phyloP scores from a whole-genome alignment of 2,329 filamentous ascomycete genomes.

The Aspergillus spinulosporus region DNA sequence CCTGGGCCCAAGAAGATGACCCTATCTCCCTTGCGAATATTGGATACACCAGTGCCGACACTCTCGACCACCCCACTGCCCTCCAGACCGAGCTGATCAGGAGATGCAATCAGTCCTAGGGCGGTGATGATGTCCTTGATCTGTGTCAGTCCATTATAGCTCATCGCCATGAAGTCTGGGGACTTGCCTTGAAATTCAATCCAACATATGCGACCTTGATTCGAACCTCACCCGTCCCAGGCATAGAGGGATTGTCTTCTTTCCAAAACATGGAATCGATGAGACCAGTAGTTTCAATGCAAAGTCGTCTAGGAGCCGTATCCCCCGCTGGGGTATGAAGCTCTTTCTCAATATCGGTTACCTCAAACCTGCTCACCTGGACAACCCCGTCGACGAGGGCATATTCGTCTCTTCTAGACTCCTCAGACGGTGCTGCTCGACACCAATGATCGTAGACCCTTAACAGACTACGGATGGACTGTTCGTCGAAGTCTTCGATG shows the following conservation, averaged over 20 bases:
- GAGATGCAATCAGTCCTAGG: slow-evolving; percentile 39
- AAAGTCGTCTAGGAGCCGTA: neutral
- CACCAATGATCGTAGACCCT: neutral
- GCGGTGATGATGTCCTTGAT: slow-evolving; percentile 17
- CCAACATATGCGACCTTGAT: slow-evolving; percentile 23
- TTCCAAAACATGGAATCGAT: slow-evolving; percentile 16
- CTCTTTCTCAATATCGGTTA: neutral
- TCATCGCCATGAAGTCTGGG: neutral
- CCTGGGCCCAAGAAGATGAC: slow-evolving; percentile 22
- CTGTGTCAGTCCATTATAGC: neutral
- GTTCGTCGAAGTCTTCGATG: slow-evolving; percentile 18
- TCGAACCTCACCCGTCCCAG: slow-evolving; percentile 19
- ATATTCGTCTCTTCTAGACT: neutral
- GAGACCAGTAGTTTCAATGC: slow-evolving; percentile 3
- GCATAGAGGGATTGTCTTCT: neutral
- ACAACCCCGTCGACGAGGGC: neutral
- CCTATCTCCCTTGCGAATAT: slow-evolving; percentile 10
- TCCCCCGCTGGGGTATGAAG: neutral
- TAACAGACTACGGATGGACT: neutral
- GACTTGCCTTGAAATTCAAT: slow-evolving; percentile 17
- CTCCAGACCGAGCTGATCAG: slow-evolving; percentile 17
- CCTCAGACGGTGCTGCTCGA: neutral
- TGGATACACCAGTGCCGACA: slow-evolving; percentile 11
- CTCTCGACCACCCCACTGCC: slow-evolving; percentile 12
- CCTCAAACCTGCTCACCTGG: neutral